Evolutionary conservation across 2,329 filamentous ascomycete species (phyloP).

Genomic region (Ilyonectria destructans): DNA sequence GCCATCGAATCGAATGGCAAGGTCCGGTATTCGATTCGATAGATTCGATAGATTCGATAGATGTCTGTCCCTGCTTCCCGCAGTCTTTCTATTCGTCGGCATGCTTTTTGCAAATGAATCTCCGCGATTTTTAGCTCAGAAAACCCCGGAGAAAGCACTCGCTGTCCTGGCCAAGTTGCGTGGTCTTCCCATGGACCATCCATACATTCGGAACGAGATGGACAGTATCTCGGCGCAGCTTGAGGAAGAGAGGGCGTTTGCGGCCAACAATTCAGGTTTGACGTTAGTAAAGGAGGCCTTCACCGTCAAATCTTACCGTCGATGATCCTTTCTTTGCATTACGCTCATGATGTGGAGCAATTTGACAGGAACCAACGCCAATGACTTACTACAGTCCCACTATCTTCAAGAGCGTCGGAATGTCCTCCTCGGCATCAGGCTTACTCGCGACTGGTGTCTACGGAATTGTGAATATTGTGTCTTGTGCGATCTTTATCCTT

Average conservation of each 20-base stretch:
- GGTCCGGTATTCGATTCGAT: no score
- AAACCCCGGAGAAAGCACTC: conserved; percentile 74
- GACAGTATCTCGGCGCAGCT: conserved; percentile 70
- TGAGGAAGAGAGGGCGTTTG: conserved; percentile 69
- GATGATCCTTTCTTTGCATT: conserved; percentile 73
- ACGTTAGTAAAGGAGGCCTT: conserved; percentile 74
- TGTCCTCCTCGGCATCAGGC: conserved; percentile 26
- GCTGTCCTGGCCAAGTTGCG: conserved; percentile 71
- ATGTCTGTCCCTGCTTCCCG: conserved; percentile 72
- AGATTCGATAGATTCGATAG: no score
- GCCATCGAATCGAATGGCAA: no score
- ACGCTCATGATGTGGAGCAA: conserved; percentile 74
- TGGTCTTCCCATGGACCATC: conserved; percentile 66
- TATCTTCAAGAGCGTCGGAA: conserved; percentile 27
- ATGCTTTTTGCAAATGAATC: conserved; percentile 78
- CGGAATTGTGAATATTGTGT: conserved; percentile 28
- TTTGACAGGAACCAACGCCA: conserved; percentile 51
- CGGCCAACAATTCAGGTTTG: conserved; percentile 54
- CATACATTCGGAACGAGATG: conserved; percentile 71
- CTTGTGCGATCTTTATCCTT: conserved; percentile 17
- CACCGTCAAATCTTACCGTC: conserved; percentile 70
- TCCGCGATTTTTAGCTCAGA: conserved; percentile 76
- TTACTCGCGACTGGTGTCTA: conserved; percentile 30
- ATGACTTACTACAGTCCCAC: conserved; percentile 49
- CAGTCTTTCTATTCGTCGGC: conserved; percentile 70